phyloP scores from a whole-genome alignment of 2,329 filamentous ascomycete species.

The Sclerotinia subarctica region DNA sequence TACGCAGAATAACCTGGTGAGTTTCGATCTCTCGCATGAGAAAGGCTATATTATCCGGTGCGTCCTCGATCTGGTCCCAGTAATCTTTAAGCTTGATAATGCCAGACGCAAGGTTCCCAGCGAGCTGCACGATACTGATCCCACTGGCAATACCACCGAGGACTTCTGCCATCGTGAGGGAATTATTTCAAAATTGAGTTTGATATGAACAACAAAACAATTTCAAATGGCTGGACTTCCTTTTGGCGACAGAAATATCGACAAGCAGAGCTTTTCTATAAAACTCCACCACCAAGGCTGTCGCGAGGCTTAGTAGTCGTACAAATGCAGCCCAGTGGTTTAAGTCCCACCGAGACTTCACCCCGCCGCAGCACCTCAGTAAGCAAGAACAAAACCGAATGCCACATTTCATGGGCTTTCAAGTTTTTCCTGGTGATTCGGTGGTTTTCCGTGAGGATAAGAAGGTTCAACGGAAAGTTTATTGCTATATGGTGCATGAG shows the following conservation, averaged over 20 bases:
- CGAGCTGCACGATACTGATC: constrained; percentile 20
- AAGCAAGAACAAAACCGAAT: too few relatives aligned
- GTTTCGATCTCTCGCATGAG: constrained; percentile 22
- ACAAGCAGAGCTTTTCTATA: neutral
- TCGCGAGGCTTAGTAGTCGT: neutral
- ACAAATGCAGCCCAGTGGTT: neutral
- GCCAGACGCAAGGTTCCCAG: constrained; percentile 18
- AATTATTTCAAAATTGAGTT: neutral
- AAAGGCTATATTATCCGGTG: constrained; percentile 20
- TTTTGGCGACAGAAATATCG: too few relatives aligned
- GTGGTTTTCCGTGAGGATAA: neutral
- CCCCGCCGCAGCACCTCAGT: neutral
- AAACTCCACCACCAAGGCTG: neutral
- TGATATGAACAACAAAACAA: neutral
- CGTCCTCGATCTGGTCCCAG: constrained; percentile 25
- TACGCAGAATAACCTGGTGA: constrained; percentile 17
- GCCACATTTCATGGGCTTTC: too few relatives aligned
- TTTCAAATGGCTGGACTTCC: too few relatives aligned
- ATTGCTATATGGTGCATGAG: neutral
- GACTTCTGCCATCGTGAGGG: constrained; percentile 19
- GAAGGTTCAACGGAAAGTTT: neutral
- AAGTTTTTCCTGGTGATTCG: neutral
- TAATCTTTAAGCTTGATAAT: constrained; percentile 26
- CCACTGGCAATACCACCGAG: constrained; percentile 23
- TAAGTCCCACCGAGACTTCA: neutral